Base-by-base conservation (phyloP, 2,329 filamentous ascomycete genomes). In the Orbilia javanica region DNA sequence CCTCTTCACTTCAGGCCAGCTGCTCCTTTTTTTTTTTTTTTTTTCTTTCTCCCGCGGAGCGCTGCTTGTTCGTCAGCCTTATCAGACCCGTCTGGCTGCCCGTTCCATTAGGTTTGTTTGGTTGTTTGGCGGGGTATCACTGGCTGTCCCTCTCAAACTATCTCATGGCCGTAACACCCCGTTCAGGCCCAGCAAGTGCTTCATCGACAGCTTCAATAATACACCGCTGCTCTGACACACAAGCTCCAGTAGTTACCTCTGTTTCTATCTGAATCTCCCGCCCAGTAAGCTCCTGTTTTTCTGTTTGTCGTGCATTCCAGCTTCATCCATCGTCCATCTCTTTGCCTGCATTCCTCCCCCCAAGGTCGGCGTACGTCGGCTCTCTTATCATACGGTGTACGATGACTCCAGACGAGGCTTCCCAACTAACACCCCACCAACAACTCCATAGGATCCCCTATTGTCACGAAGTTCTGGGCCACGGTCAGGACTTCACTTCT, bases 361-460 rank as follows among this genome's bases (percentile, higher is more conserved):
- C 13, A 50, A 25, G n/a, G n/a, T 22, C 20, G 25, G 18, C 52
- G 1, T 46, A 46, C 31, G 22, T 29, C n/a, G 55, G 34, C 67
- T 13, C 7, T n/a, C n/a, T n/a, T n/a, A n/a, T n/a, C n/a, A n/a
- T 15, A 25, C 20, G 10, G 15, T 20, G 34, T 39, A 72, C 22
- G 46, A 78, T 78, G 74, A 64, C 74, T 72, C 74, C 44, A 67
- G 42, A 68, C 67, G 44, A 78, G 74, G 67, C 67, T 78, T 44
- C 74, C 57, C 46, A 57, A 44, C 65, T 77, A 65, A 69, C 67
- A 29, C 74, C 34, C 67, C 52, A 53, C 60, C 67, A 72, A 22
- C 67, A 71, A 67, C 53, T 78, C 15, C 62, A 78, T 71, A 78
- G 60, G 60, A 78, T 78, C 36, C 74, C 66, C 25, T 39, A 64